Evolutionary conservation across 352 stramenopile genomes (phyloP).

Genomic region (Pythium chondricola): DNA sequence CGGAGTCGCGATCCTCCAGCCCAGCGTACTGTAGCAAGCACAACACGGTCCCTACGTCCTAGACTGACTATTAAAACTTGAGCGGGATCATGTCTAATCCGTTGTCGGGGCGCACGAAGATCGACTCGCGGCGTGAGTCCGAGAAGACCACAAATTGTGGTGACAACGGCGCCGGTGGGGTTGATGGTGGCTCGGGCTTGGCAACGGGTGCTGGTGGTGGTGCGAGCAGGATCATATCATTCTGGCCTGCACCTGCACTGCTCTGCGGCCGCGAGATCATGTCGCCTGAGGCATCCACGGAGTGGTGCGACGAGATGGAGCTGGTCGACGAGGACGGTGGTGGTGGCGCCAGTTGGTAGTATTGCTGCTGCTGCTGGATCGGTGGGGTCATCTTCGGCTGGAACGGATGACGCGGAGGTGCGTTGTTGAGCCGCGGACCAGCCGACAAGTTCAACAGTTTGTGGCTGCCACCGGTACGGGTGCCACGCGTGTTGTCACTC

Average conservation of each 20-base stretch:
- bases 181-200: too few species aligned
- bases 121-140: conserved; percentile 24
- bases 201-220: too few species aligned
- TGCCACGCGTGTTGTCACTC: conserved; percentile 1
- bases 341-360: not conserved
- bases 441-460: too few species aligned
- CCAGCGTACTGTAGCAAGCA: too few species aligned
- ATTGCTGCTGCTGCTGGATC: conserved; percentile 2
- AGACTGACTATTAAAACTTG: too few species aligned
- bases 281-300: not conserved
- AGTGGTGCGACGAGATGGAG: not conserved
- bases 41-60: too few species aligned
- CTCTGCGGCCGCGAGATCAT: conserved; percentile 3
- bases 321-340: not conserved
- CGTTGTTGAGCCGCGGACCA: not conserved
- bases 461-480: not conserved
- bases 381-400: not conserved
- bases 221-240: conserved; percentile 21
- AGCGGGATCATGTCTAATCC: conserved; percentile 57
- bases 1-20: too few species aligned
- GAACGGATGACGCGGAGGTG: not conserved
- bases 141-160: conserved; percentile 47
- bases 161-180: conserved; percentile 2
- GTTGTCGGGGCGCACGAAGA: conserved; percentile 20
- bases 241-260: not conserved